Evolutionary conservation across 2,329 filamentous ascomycete genomes (phyloP).

Genomic region (Chrysoporthe deuterocubensis): DNA sequence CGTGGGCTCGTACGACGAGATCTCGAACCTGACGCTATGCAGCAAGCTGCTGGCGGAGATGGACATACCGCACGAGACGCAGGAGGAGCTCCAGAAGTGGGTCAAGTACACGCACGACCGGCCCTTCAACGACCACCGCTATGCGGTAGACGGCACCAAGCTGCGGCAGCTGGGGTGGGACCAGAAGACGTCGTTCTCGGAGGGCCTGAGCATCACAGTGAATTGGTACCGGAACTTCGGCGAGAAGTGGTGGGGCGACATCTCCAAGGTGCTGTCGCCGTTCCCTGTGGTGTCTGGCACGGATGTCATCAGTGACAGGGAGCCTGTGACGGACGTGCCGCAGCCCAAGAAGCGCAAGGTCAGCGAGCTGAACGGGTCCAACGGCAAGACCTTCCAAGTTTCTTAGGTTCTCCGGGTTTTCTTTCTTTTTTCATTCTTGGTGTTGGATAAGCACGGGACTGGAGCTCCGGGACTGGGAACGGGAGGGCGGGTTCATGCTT

Average conservation of each 20-base stretch:
- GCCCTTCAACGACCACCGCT: conserved; percentile 77
- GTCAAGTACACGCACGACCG: conserved; percentile 78
- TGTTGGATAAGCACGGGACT: conserved; percentile 6
- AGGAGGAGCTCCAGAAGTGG: conserved; percentile 63
- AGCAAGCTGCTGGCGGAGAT: conserved; percentile 66
- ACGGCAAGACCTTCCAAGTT: conserved; percentile 15
- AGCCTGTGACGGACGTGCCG: conserved; percentile 41
- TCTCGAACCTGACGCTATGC: conserved; percentile 75
- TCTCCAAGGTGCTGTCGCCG: conserved; percentile 69
- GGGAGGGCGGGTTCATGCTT: background rate
- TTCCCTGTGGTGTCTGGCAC: conserved; percentile 64
- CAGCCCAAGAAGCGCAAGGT: conserved; percentile 31
- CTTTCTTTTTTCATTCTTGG: too few species aligned
- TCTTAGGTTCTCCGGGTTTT: background rate
- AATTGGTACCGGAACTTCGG: conserved; percentile 72
- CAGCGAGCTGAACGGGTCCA: conserved; percentile 12
- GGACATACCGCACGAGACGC: conserved; percentile 54
- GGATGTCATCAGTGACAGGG: conserved; percentile 58
- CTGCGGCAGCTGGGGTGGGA: conserved; percentile 70
- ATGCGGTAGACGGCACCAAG: conserved; percentile 73
- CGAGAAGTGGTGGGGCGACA: conserved; percentile 74
- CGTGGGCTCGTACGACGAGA: conserved; percentile 76
- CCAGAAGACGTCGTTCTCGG: conserved; percentile 66
- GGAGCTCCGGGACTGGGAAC: background rate
- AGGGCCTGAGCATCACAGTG: conserved; percentile 67